phyloP scores from a whole-genome alignment of 345 rosid genomes.

The Carallia pectinifolia region DNA sequence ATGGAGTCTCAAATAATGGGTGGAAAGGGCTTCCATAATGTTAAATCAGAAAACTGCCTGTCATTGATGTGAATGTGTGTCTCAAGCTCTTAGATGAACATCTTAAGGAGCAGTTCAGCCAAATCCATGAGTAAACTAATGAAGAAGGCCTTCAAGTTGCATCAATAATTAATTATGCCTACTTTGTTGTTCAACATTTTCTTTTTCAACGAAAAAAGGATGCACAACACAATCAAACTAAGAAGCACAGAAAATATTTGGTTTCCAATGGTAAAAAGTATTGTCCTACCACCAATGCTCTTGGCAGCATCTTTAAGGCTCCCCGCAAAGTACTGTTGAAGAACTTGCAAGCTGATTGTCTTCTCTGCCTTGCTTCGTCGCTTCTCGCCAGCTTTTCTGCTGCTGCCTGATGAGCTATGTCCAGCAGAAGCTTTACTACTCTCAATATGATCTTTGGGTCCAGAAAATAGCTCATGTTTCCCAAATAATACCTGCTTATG shows the following conservation, averaged over 20 bases:
- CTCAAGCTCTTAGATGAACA: neutral
- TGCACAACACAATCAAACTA: neutral
- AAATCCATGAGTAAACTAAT: neutral
- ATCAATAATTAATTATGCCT: neutral
- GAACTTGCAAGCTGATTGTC: constrained; percentile 80
- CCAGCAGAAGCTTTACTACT: constrained; percentile 34
- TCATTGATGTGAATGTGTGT: neutral
- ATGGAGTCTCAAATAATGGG: too few relatives aligned
- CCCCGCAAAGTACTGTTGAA: constrained; percentile 84
- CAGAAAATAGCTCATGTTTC: constrained; percentile 34
- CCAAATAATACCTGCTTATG: constrained; percentile 33
- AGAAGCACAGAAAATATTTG: constrained; percentile 3
- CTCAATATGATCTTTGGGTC: constrained; percentile 29
- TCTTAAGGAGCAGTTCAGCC: neutral
- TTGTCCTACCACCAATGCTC: constrained; percentile 79
- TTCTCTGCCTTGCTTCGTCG: constrained; percentile 76
- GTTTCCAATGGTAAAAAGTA: constrained; percentile 19
- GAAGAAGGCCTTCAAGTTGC: constrained; percentile 1
- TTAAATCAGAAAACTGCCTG: neutral
- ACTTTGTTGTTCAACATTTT: neutral
- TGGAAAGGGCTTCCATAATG: too few relatives aligned
- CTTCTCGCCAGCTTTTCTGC: constrained; percentile 55
- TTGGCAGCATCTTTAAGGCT: constrained; percentile 98
- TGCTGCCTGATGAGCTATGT: constrained; percentile 30
- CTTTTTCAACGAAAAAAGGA: neutral